Base-by-base conservation (phyloP, 129 eudicot species). In the Gnaphalium uliginosum region DNA sequence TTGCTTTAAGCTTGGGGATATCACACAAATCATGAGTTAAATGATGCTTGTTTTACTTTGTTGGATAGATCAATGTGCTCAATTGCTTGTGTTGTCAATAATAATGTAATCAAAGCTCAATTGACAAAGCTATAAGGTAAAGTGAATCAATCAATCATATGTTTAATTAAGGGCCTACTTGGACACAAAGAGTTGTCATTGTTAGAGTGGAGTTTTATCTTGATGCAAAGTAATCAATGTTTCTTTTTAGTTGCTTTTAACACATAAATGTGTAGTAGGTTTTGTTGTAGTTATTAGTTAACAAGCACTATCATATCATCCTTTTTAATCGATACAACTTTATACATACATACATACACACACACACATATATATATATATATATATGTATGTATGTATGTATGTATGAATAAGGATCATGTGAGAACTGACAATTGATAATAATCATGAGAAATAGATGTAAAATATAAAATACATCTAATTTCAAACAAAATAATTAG, bases 1-100 rank as follows among this genome's bases (percentile, higher is more conserved):
- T 77, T 77, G 61, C 69, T 77, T 68, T 77, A 39, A 77, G 46
- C 53, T 68, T 6, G 48, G 67, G 68, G 18, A 29, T 5, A 21
- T 78, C 25, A 43, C 68, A 54, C 61, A 56, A 57, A 73, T 79
- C 69, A 73, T 74, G 59, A 79, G 54, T 15, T 54, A 22, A 41
- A 79, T 56, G 68, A 79, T 79, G 69, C 17, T 72, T 6, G 62
- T 56, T 30, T 35, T 66, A 46, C 18, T 69, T 58, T 27, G 23
- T 27, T 69, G 35, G 69, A 73, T 53, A 26, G 39, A 79, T 73
- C 30, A 73, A 79, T 72, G 33, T 63, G 59, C 30, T 79, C 15
- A 72, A 65, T 72, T 79, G 83, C 83, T 72, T 72, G 83, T 67
- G 73, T 65, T 73, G n/a, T 79, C 61, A 79, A 79, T 79, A 75